Percentiles rank a stretch among this genome's conserved stretches.
These are phyloP conservation scores for Warburgia ugandensis DNA, from an alignment of 164 flowering plant genomes.

Conservation along the genomic window DNA sequence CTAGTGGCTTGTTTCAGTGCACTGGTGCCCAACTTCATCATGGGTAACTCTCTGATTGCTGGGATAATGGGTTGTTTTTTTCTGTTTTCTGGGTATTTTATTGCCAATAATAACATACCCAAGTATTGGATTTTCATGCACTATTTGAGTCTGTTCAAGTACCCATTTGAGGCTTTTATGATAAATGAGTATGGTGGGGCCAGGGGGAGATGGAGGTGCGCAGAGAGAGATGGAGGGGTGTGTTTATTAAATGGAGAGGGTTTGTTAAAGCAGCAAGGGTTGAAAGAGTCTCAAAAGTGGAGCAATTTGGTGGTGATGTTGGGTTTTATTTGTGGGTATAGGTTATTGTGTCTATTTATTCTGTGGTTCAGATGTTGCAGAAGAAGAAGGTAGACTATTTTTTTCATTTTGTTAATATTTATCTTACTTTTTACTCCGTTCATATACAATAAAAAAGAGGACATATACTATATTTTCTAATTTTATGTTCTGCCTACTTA, in stretches of 20 bases:
- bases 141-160: constrained; percentile 84
- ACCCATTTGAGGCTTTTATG: constrained; percentile 88
- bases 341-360: constrained; percentile 47
- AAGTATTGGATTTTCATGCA: constrained; percentile 91
- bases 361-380: constrained; percentile 45
- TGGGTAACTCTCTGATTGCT: constrained; percentile 76
- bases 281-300: constrained; percentile 67
- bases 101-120: constrained; percentile 58
- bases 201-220: constrained; percentile 37
- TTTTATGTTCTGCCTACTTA: too few species aligned
- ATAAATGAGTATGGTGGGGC: constrained; percentile 85
- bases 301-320: constrained; percentile 67
- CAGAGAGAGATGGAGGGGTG: constrained; percentile 24
- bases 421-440: background rate
- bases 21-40: constrained; percentile 85
- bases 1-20: constrained; percentile 89
- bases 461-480: too few species aligned
- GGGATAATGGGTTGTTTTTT: constrained; percentile 90
- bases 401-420: background rate
- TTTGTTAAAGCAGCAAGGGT: constrained; percentile 55
- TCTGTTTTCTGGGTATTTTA: constrained; percentile 87
- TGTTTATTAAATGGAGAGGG: constrained; percentile 53
- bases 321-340: constrained; percentile 63
- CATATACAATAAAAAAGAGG: too few species aligned
- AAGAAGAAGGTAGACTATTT: constrained; percentile 20